Base-by-base conservation (phyloP, 2,329 filamentous ascomycete genomes). In the Aspergillus persii region DNA sequence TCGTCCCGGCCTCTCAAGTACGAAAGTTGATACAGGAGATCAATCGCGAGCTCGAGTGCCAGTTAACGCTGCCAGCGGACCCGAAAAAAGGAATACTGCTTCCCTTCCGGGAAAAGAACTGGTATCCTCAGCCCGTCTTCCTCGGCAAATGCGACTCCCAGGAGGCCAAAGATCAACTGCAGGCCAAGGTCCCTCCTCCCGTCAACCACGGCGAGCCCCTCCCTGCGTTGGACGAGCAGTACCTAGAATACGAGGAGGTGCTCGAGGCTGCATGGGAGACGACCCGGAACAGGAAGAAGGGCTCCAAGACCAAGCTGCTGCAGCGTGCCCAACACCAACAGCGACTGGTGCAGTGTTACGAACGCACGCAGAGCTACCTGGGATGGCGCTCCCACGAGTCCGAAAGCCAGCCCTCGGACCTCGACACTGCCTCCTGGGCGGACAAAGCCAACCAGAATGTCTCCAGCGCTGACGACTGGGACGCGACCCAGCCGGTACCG, bases 1-100 rank as follows among this genome's bases (percentile, higher is more conserved):
- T 96, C 39, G 83, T 96, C 1, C 84, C 87, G 0, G 85, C 86
- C 1, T 66, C 69, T 1, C 89, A 96, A 70, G 83, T 93, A 39
- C 76, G 86, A 59, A 69, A 78, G 8, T 84, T 95, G 5, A 77
- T 96, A 0, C 69, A 81, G 2, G 79, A 84, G 4, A 85, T 94
- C 71, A 92, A 92, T 69, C 48, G 68, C 1, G 69, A 72, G 1
- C 80, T 85, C 48, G 70, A 74, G 1, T 82, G 80, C 5, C 67
- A 73, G 0, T 78, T 94, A 12, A 73, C 72, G 1, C 84, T 96
- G 50, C 89, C 89, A 0, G 57, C 82, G 0, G 73, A 76, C 4
- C 78, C 80, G 11, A 75, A 80, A 4, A 76, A 80, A 15, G 84
- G 82, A 1, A 88, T 95, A 59, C 73, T 83, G 48, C 73, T 89